Conservation (phyloP, 164 flowering plant species). For the Euptelea pleiosperma region DNA sequence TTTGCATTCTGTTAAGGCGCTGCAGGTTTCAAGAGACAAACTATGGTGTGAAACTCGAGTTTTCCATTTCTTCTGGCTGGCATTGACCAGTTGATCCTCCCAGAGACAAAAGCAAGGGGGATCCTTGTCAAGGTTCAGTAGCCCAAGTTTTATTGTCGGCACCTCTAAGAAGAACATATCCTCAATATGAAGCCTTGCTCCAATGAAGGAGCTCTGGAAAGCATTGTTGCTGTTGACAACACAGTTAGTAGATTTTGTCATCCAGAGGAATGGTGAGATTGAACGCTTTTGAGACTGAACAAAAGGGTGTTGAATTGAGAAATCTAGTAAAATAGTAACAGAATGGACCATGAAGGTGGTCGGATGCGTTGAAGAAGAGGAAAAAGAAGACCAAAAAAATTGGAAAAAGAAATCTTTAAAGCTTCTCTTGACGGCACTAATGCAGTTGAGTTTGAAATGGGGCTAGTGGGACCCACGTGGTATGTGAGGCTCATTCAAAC, state of each 20-base stretch:
- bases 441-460: no score
- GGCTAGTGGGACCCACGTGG: no score
- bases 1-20: slow-evolving; percentile 20
- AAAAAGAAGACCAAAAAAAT: no score
- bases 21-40: slow-evolving; percentile 66
- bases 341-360: slow-evolving; percentile 67
- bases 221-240: slow-evolving; percentile 11
- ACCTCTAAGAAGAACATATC: slow-evolving; percentile 58
- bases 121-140: slow-evolving; percentile 85
- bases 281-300: slow-evolving; percentile 63
- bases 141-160: slow-evolving; percentile 51
- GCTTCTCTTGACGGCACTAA: no score
- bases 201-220: slow-evolving; percentile 49
- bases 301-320: slow-evolving; percentile 64
- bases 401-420: no score
- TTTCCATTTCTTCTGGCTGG: slow-evolving; percentile 79
- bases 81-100: slow-evolving; percentile 89
- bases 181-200: slow-evolving; percentile 88
- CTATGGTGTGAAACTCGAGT: slow-evolving; percentile 58
- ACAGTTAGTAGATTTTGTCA: slow-evolving; percentile 16
- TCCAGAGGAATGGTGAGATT: slow-evolving; percentile 71
- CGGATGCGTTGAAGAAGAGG: no score
- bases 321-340: slow-evolving; percentile 79
- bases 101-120: slow-evolving; percentile 95
- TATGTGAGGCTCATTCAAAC: no score